These are phyloP conservation scores for Trametes meyenii DNA, from an alignment of 768 basidiomycete genomes.

Conservation along the genomic window DNA sequence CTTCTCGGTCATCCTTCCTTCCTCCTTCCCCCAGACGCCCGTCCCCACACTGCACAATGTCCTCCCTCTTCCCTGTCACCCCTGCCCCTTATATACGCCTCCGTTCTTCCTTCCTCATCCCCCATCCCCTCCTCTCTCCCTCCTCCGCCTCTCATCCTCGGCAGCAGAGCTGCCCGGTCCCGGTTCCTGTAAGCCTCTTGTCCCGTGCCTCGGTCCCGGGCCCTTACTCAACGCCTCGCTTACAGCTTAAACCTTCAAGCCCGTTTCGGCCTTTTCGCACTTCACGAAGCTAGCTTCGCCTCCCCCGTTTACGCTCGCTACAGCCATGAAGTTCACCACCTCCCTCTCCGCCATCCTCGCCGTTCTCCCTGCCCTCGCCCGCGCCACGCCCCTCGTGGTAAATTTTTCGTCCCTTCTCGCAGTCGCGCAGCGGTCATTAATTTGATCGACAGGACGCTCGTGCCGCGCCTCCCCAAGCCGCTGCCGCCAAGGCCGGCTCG, in stretches of 20 bases:
- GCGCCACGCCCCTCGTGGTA: conserved; percentile 31
- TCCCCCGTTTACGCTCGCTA: conserved; percentile 29
- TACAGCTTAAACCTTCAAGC: conserved; percentile 26
- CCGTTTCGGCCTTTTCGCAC: conserved; percentile 28
- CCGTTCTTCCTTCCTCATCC: conserved; percentile 24
- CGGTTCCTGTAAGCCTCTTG: conserved; percentile 34
- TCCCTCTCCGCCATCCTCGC: conserved; percentile 44
- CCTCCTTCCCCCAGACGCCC: neutral
- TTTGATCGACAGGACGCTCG: neutral
- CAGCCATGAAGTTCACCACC: conserved; percentile 54
- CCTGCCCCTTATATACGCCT: conserved; percentile 26
- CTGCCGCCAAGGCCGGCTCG: neutral
- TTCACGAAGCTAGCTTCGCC: conserved; percentile 31
- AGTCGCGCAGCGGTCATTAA: neutral
- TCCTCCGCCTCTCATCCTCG: conserved; percentile 24
- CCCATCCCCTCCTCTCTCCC: conserved; percentile 30
- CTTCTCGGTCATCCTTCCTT: conserved; percentile 3
- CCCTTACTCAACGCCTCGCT: conserved; percentile 20
- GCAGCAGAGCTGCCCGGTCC: conserved; percentile 60
- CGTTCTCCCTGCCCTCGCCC: conserved; percentile 41
- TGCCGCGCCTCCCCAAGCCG: conserved; percentile 15
- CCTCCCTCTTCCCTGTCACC: conserved; percentile 15
- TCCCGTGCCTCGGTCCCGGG: conserved; percentile 20
- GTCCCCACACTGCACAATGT: neutral
- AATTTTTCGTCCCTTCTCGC: conserved; percentile 5